Conservation (phyloP, 306 rosid genomes). For the Cucumis melo region DNA sequence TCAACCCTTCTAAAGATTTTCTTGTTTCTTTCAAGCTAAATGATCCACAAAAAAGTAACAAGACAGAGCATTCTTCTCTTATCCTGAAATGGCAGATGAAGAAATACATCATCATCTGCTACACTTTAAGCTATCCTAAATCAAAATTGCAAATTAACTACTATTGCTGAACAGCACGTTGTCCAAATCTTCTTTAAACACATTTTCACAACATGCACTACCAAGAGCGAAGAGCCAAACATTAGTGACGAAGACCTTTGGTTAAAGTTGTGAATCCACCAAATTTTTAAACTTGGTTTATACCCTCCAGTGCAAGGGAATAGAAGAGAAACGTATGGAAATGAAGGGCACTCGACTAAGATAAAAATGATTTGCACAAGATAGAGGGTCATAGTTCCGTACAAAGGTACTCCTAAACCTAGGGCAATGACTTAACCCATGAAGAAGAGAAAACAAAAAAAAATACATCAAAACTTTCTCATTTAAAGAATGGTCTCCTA, state of each 20-base stretch:
- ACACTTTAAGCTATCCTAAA: background rate
- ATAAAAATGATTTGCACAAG: background rate
- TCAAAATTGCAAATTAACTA: background rate
- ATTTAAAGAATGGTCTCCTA: no score
- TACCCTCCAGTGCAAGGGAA: background rate
- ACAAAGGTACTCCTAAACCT: no score
- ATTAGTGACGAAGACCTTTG: background rate
- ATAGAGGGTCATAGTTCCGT: no score
- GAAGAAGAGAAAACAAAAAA: no score
- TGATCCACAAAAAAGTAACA: background rate
- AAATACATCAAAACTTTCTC: no score
- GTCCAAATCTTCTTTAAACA: background rate
- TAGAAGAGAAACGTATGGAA: background rate
- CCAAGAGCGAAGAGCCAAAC: background rate
- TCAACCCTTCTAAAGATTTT: background rate
- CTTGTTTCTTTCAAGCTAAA: background rate
- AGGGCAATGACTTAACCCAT: no score
- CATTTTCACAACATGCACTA: background rate
- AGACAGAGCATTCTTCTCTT: background rate
- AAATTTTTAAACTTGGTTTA: background rate
- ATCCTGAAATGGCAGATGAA: background rate
- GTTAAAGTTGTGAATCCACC: background rate
- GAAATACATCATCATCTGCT: background rate
- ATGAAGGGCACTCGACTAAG: background rate
- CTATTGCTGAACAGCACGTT: background rate